Evolutionary conservation across 2,329 filamentous ascomycete species (phyloP).

Genomic region (Cladophialophora chaetospira): DNA sequence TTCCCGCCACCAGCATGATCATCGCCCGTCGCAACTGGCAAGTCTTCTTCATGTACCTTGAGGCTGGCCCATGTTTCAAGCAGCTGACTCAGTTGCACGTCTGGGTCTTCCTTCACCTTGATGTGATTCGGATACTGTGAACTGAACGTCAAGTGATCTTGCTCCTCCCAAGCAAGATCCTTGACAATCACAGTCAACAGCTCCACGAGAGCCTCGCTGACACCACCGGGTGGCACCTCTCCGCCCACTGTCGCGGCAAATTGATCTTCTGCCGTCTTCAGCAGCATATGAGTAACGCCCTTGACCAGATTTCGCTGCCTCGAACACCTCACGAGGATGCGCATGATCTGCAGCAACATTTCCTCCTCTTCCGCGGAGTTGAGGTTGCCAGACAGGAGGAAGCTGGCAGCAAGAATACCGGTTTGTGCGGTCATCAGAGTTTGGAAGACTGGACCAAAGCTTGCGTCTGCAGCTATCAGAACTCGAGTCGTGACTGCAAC

Average conservation of each 20-base stretch:
- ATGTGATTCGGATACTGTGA: conserved; percentile 21
- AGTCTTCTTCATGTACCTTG: not conserved
- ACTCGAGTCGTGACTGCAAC: not conserved
- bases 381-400: conserved; percentile 14
- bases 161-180: conserved; percentile 16
- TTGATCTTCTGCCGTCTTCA: conserved; percentile 16
- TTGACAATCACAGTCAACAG: conserved; percentile 15
- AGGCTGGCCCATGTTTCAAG: conserved; percentile 18
- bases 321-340: conserved; percentile 10
- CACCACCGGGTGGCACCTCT: not conserved
- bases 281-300: conserved; percentile 21
- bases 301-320: conserved; percentile 15
- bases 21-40: not conserved
- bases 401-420: conserved; percentile 15
- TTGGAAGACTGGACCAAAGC: conserved; percentile 6
- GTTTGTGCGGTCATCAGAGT: conserved; percentile 15
- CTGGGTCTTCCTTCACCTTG: conserved; percentile 4
- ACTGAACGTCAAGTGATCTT: conserved; percentile 18
- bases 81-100: conserved; percentile 11
- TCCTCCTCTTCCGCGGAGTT: conserved; percentile 9
- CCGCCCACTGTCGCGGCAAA: not conserved
- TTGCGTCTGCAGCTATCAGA: not conserved
- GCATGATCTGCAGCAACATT: conserved; percentile 16
- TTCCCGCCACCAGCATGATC: not conserved
- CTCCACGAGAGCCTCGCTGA: conserved; percentile 6